A percentile compares a stretch with the other conserved stretches of the same genome.
Conservation (phyloP, 2,329 filamentous ascomycete genomes). For the Diplodia scrobiculata region DNA sequence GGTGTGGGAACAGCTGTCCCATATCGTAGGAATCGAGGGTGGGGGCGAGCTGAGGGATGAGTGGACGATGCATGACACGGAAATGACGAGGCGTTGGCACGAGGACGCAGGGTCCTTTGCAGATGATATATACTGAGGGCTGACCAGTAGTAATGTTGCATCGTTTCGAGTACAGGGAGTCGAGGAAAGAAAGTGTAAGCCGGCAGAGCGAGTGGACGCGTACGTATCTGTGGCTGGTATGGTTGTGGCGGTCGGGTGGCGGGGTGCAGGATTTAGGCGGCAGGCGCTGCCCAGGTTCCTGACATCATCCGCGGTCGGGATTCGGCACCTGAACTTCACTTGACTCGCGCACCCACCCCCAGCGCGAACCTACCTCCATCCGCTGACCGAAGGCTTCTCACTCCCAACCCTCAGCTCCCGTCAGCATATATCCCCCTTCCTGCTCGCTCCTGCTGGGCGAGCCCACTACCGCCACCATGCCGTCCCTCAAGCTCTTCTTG, state of each 20-base stretch:
- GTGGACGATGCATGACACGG: too few species aligned
- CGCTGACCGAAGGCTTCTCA: conserved; percentile 12
- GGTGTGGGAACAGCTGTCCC: background rate
- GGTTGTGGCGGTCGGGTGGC: too few species aligned
- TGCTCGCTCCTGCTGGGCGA: background rate
- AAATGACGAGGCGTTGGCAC: too few species aligned
- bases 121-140: too few species aligned
- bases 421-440: conserved; percentile 4
- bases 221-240: too few species aligned
- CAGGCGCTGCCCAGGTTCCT: background rate
- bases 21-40: background rate
- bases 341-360: conserved; percentile 8
- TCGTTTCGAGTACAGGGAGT: too few species aligned
- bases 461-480: conserved; percentile 36
- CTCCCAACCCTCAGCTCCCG: background rate
- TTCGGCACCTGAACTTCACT: background rate
- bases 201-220: too few species aligned
- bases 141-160: too few species aligned
- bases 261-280: too few species aligned
- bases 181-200: too few species aligned
- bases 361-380: background rate
- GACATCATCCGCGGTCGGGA: conserved; percentile 13
- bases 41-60: background rate
- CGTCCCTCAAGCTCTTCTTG: conserved; percentile 41
- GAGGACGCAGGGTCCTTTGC: too few species aligned